phyloP scores from a whole-genome alignment of 768 basidiomycete genomes.

The Leccinum sublutescens region DNA sequence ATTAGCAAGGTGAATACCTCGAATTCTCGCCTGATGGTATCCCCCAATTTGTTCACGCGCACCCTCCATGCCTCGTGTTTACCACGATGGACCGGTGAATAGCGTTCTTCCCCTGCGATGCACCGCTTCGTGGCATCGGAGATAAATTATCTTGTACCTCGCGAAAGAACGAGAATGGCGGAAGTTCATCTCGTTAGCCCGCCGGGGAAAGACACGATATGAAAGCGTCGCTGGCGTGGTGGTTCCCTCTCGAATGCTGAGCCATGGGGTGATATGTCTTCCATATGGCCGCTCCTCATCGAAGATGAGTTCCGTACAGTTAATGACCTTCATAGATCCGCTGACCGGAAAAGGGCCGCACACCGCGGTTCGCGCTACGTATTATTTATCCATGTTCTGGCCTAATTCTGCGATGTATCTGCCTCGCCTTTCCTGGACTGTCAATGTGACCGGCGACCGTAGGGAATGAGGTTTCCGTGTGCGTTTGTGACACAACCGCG shows the following conservation, averaged over 20 bases:
- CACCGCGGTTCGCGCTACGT: constrained; percentile 18
- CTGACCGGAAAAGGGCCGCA: constrained; percentile 9
- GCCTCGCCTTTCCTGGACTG: constrained; percentile 38
- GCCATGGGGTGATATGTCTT: neutral
- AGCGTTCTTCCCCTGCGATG: constrained; percentile 23
- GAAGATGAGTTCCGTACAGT: constrained; percentile 9
- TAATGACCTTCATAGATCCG: constrained; percentile 14
- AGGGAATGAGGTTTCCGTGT: constrained; percentile 41
- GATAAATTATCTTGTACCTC: constrained; percentile 26
- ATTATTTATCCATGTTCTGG: constrained; percentile 22
- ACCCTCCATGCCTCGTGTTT: constrained; percentile 30
- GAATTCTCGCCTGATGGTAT: constrained; percentile 9
- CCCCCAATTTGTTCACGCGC: constrained; percentile 14
- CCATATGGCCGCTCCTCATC: neutral
- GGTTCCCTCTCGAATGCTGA: constrained; percentile 2
- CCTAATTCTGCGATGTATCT: constrained; percentile 22
- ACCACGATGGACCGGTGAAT: constrained; percentile 31
- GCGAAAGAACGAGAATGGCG: constrained; percentile 18
- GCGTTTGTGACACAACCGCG: constrained; percentile 33
- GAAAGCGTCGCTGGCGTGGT: constrained; percentile 2
- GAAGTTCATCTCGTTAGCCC: constrained; percentile 16
- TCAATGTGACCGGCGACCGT: constrained; percentile 32
- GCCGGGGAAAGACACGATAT: constrained; percentile 13
- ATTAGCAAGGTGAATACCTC: constrained; percentile 11
- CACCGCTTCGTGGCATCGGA: constrained; percentile 28